Conservation (phyloP, 164 flowering plant genomes). For the Vitis vinifera region ASM3070453v1 NC_081814.1:4674001-4674500, state of each 20-base stretch:
- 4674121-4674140: not conserved
- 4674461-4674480: too few relatives aligned
- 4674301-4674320: conserved; percentile 11
- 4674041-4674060: too few relatives aligned
- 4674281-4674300: conserved; percentile 41
- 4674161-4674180: conserved; percentile 8
- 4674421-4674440: too few relatives aligned
- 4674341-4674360: conserved; percentile 11
- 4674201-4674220: conserved; percentile 24
- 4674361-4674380: conserved; percentile 31
- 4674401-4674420: too few relatives aligned
- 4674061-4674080: not conserved
- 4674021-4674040: too few relatives aligned
- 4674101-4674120: conserved; percentile 3
- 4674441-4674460: not conserved
- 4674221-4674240: conserved; percentile 33
- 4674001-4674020: too few relatives aligned
- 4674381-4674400: conserved; percentile 11
- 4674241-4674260: conserved; percentile 33
- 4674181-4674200: conserved; percentile 32
- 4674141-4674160: not conserved
- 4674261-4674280: conserved; percentile 35
- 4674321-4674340: conserved; percentile 6
- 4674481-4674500: too few relatives aligned
- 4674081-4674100: conserved; percentile 3